These are phyloP conservation scores for Ophiostoma populinum DNA, from an alignment of 2,329 filamentous ascomycete species.

Conservation along the genomic window DNA sequence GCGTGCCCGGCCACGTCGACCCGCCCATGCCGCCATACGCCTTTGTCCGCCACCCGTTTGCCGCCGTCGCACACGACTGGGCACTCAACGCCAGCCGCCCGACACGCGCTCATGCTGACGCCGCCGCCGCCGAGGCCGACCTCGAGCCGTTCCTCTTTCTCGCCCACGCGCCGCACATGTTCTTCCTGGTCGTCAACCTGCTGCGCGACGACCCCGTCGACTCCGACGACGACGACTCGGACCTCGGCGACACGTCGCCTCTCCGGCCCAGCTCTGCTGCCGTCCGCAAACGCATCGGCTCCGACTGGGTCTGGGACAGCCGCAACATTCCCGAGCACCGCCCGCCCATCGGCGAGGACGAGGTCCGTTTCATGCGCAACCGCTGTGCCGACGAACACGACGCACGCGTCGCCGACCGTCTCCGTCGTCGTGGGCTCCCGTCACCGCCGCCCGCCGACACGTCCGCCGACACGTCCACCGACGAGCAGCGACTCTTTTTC, in stretches of 20 bases:
- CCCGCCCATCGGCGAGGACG: no score
- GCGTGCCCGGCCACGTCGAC: constrained; percentile 5
- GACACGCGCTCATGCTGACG: background rate
- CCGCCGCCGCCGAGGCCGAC: constrained; percentile 6
- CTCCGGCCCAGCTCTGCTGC: no score
- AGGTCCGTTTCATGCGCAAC: no score
- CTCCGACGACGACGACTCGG: background rate
- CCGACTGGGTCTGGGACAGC: no score
- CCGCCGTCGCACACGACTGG: constrained; percentile 6
- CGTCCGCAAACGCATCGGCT: no score
- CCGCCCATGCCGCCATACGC: constrained; percentile 10
- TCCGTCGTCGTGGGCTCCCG: no score
- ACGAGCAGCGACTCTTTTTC: constrained; percentile 8
- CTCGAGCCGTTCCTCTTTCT: constrained; percentile 7
- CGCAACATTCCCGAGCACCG: no score
- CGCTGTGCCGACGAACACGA: no score
- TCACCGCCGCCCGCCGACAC: background rate
- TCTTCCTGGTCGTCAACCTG: constrained; percentile 5
- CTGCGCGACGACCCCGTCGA: background rate
- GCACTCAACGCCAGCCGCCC: background rate
- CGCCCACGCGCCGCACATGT: constrained; percentile 4
- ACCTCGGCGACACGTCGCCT: no score
- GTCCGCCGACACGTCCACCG: no score
- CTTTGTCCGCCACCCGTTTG: constrained; percentile 5
- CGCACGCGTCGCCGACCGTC: no score